These are phyloP conservation scores for Erythrophleum ivorense DNA, from an alignment of 331 rosid genomes.

Conservation along the genomic window DNA sequence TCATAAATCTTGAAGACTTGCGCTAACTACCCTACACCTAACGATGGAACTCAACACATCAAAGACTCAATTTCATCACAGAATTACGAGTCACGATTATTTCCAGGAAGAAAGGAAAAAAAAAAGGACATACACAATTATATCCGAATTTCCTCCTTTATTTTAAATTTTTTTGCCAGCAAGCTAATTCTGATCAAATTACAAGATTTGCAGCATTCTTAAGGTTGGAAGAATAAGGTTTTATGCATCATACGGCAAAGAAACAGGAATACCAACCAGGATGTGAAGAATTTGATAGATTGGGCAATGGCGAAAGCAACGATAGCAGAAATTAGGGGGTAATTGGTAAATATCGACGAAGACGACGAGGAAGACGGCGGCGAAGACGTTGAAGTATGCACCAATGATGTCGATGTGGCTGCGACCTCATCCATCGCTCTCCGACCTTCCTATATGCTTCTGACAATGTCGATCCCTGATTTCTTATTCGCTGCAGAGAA, in stretches of 20 bases:
- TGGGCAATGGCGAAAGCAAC: constrained; percentile 71
- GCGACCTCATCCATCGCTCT: constrained; percentile 39
- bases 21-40: too few species aligned
- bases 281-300: constrained; percentile 66
- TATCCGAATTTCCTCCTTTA: neutral
- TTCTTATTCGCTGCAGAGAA: neutral
- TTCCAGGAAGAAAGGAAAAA: neutral
- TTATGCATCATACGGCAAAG: neutral
- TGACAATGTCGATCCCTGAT: neutral
- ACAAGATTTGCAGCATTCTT: neutral
- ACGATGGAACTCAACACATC: neutral
- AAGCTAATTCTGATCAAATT: constrained; percentile 11
- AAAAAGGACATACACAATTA: neutral
- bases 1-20: constrained; percentile 2
- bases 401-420: constrained; percentile 42
- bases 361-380: constrained; percentile 41
- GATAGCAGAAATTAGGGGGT: constrained; percentile 74
- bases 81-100: neutral
- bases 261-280: constrained; percentile 54
- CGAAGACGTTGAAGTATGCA: constrained; percentile 29
- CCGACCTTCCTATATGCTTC: neutral
- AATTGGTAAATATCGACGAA: constrained; percentile 65
- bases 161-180: neutral
- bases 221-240: neutral
- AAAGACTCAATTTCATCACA: neutral